These are phyloP conservation scores for Carpinus viminea DNA, from an alignment of 306 rosid species.

Conservation along the genomic window DNA sequence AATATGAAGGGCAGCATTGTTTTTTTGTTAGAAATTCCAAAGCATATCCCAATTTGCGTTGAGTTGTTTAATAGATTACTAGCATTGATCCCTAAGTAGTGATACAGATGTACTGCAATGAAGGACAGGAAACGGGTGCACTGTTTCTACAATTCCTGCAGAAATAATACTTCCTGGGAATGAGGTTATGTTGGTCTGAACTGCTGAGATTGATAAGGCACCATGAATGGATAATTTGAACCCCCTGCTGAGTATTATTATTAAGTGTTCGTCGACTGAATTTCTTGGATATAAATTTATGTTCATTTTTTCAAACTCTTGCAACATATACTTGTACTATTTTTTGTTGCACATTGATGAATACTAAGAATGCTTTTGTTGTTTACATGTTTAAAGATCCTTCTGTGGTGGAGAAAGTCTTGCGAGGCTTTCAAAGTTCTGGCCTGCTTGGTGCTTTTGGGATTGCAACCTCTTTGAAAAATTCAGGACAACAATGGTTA, in stretches of 20 bases:
- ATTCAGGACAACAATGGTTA: slow-evolving; percentile 83
- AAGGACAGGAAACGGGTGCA: not conserved
- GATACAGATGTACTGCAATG: not conserved
- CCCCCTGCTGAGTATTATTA: not conserved
- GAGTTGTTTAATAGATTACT: not conserved
- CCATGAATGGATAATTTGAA: not conserved
- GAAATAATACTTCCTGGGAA: not conserved
- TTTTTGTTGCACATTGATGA: slow-evolving; percentile 4
- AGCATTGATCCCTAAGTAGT: not conserved
- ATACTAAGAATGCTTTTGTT: slow-evolving; percentile 15
- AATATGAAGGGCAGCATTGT: not conserved
- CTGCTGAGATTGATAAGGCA: not conserved
- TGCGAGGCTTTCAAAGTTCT: slow-evolving; percentile 59
- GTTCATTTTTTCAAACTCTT: not conserved
- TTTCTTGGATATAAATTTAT: not conserved
- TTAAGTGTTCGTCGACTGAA: not conserved
- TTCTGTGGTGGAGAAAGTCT: slow-evolving; percentile 43
- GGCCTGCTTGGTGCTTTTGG: slow-evolving; percentile 64
- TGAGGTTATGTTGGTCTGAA: not conserved
- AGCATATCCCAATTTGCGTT: not conserved
- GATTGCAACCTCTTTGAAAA: slow-evolving; percentile 67
- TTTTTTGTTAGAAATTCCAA: not conserved
- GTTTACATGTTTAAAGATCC: slow-evolving; percentile 41
- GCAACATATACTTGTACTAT: not conserved
- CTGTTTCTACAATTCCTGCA: not conserved